Percentiles rank a stretch among this genome's conserved stretches.
Evolutionary conservation across 805 yeast genomes (phyloP).

Genomic region (Sungouiozyma ichnusensis): DNA sequence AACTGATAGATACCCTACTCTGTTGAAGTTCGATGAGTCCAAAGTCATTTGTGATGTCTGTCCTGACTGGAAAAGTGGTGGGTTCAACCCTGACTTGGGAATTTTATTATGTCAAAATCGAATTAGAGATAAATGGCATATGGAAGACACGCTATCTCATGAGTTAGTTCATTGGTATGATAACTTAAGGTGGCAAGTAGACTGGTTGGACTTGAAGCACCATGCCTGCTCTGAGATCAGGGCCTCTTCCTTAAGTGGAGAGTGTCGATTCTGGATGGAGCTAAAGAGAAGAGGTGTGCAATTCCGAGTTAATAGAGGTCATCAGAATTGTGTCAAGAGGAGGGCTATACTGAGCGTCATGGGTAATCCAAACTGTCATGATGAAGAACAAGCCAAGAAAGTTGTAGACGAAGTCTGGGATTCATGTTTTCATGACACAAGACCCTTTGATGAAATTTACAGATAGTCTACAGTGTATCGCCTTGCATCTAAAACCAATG

Average conservation of each 20-base stretch:
- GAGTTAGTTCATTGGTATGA: conserved; percentile 93
- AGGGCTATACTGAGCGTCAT: conserved; percentile 77
- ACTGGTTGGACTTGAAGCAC: conserved; percentile 75
- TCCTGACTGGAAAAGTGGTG: conserved; percentile 78
- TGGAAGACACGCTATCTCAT: conserved; percentile 87
- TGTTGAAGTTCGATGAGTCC: conserved; percentile 19
- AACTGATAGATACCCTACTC: conserved; percentile 4
- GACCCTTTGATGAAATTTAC: conserved; percentile 92
- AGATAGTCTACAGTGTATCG: conserved; percentile 30
- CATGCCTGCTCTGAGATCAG: conserved; percentile 97
- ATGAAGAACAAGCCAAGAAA: conserved; percentile 60
- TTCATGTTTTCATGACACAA: conserved; percentile 85
- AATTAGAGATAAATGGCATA: conserved; percentile 59
- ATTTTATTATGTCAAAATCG: conserved; percentile 80
- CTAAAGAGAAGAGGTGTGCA: conserved; percentile 36
- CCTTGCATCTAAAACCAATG: background rate
- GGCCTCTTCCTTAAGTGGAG: conserved; percentile 89
- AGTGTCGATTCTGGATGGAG: conserved; percentile 84
- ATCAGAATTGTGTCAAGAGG: conserved; percentile 82
- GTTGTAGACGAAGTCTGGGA: conserved; percentile 85
- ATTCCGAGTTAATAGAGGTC: conserved; percentile 61
- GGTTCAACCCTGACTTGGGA: conserved; percentile 85
- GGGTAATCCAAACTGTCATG: conserved; percentile 77
- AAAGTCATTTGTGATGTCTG: conserved; percentile 67
- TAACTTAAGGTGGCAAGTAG: conserved; percentile 75